Conservation (phyloP, 192 early-diverging fungal species). For the Kappamyces sp. region DNA sequence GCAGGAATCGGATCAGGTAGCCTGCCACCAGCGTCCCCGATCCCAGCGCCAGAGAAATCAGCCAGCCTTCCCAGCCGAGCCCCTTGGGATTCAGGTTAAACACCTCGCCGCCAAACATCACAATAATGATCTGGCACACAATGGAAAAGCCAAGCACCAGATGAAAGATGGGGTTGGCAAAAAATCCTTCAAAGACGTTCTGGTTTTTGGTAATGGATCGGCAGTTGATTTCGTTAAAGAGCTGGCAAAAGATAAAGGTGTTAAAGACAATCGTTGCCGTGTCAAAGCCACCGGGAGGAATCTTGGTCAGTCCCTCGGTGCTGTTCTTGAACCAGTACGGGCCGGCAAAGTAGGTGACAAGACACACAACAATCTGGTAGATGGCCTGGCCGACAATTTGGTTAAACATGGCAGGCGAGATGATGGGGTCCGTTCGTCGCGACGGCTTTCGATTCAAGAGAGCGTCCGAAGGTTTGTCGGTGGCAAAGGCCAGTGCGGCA, state of each 20-base stretch:
- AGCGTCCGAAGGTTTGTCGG: constrained; percentile 82
- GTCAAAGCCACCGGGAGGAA: constrained; percentile 11
- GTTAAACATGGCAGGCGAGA: constrained; percentile 84
- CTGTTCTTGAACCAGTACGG: constrained; percentile 17
- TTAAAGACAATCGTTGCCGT: constrained; percentile 82
- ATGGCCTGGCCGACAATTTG: constrained; percentile 87
- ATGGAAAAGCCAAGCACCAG: constrained; percentile 71
- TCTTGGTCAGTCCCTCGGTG: constrained; percentile 10
- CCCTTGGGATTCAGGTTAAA: constrained; percentile 64
- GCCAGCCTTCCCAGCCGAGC: constrained; percentile 72
- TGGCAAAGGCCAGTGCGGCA: constrained; percentile 94
- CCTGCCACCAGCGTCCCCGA: constrained; percentile 78
- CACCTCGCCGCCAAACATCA: constrained; percentile 80
- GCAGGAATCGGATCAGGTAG: constrained; percentile 77
- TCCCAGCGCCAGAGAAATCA: constrained; percentile 73
- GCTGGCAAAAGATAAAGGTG: constrained; percentile 87
- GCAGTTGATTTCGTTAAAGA: constrained; percentile 94
- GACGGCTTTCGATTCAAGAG: constrained; percentile 76
- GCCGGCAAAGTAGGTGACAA: constrained; percentile 37
- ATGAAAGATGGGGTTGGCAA: constrained; percentile 74
- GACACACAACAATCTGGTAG: constrained; percentile 79
- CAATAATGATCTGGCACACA: constrained; percentile 77
- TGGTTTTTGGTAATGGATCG: constrained; percentile 71
- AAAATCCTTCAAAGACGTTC: constrained; percentile 83
- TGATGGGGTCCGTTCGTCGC: constrained; percentile 66